Conservation (phyloP, 441 rosid genomes). For the Eruca vesicaria region DNA sequence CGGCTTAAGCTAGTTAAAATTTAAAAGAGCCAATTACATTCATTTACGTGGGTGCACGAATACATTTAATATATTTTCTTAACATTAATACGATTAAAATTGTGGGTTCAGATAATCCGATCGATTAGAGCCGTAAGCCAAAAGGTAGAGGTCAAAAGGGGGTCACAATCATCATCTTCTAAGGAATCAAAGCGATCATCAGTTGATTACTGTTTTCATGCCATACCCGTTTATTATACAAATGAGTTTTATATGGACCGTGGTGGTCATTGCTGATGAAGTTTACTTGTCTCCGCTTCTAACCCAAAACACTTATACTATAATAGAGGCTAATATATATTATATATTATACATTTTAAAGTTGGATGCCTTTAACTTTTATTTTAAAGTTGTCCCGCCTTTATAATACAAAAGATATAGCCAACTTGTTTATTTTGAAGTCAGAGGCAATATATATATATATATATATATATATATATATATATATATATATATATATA, state of each 20-base stretch:
- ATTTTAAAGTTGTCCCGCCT: not conserved
- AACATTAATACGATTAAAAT: not conserved
- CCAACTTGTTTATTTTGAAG: constrained; percentile 27
- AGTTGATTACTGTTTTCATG: constrained; percentile 25
- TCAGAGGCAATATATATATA: constrained; percentile 10
- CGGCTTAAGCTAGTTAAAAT: not conserved
- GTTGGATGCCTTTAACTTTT: not conserved
- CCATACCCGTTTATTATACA: constrained; percentile 3
- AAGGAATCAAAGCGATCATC: constrained; percentile 16
- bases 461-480: too few species aligned
- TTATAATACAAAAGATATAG: constrained; percentile 21
- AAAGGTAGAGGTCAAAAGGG: constrained; percentile 8
- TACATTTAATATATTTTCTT: too few species aligned
- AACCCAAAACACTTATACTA: constrained; percentile 18
- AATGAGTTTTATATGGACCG: constrained; percentile 16
- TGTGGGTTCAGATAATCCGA: not conserved
- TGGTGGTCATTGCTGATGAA: constrained; percentile 20
- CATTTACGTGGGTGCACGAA: not conserved
- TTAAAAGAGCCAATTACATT: not conserved
- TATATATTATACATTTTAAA: not conserved
- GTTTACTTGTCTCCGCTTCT: constrained; percentile 33
- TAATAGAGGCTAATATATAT: not conserved
- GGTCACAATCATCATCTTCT: constrained; percentile 24
- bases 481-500: not conserved
- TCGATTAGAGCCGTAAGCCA: not conserved